Conservation (phyloP, 2,329 filamentous ascomycete genomes). For the Fusarium sulawesiense region DNA sequence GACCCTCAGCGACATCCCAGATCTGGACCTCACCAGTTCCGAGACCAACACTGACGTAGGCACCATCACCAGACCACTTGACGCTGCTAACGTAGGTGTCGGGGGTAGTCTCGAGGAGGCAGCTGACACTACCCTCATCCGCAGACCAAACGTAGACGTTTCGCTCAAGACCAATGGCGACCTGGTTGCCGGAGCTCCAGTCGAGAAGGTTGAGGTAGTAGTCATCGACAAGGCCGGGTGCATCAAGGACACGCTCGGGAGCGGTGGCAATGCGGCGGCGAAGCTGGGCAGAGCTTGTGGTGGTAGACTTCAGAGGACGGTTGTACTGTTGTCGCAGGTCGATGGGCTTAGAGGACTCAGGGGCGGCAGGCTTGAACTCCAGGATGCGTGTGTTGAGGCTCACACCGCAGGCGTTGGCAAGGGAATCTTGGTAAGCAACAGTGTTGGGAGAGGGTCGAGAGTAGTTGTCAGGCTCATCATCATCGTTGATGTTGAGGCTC, state of each 20-base stretch:
- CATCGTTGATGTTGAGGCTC: constrained; percentile 77
- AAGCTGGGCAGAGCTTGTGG: constrained; percentile 82
- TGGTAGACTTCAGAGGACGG: constrained; percentile 85
- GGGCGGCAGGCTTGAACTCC: constrained; percentile 97
- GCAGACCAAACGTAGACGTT: constrained; percentile 99
- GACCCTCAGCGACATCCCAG: constrained; percentile 96
- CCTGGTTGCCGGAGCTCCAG: constrained; percentile 98
- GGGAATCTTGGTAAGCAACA: constrained; percentile 89
- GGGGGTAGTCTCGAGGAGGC: constrained; percentile 84
- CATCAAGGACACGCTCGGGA: constrained; percentile 95
- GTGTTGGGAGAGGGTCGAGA: constrained; percentile 86
- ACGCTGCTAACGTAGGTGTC: constrained; percentile 98
- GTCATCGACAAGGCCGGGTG: constrained; percentile 94
- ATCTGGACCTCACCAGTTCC: constrained; percentile 98
- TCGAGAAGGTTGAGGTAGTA: constrained; percentile 99
- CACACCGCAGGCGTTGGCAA: constrained; percentile 91
- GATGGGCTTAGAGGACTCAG: constrained; percentile 97
- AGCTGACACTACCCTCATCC: constrained; percentile 88
- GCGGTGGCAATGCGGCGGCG: constrained; percentile 92
- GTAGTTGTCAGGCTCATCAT: constrained; percentile 76
- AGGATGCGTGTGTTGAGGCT: constrained; percentile 95
- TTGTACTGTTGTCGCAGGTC: constrained; percentile 98
- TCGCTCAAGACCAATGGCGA: constrained; percentile 95
- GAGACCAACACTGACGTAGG: constrained; percentile 94
- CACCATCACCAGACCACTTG: constrained; percentile 98